A percentile compares a stretch with the other conserved stretches of the same genome.
Conservation (phyloP, 1,284 basidiomycete genomes). For the Ceratobasidium sp. region DNA sequence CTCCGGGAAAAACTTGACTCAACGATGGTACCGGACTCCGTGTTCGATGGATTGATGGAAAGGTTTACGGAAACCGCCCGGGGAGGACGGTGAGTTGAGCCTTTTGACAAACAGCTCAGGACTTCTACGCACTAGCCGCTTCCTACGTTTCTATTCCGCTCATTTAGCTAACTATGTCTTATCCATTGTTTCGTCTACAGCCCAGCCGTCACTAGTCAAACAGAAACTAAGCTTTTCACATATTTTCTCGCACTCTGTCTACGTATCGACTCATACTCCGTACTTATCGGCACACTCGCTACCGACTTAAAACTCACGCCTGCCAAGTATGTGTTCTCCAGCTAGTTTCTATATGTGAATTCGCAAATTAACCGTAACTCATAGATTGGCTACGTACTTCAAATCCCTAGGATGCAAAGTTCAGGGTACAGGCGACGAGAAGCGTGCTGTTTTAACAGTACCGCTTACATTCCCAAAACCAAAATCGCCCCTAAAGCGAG, state of each 20-base stretch:
- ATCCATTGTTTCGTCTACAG: constrained; percentile 58
- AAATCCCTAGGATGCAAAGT: constrained; percentile 41
- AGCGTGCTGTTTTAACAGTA: constrained; percentile 20
- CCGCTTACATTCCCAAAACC: constrained; percentile 39
- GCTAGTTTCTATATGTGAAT: neutral
- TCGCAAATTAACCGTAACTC: no score
- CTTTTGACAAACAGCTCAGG: neutral
- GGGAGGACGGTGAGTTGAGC: constrained; percentile 68
- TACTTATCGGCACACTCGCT: constrained; percentile 4
- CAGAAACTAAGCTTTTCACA: constrained; percentile 77
- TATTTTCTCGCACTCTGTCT: constrained; percentile 86
- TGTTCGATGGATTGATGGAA: constrained; percentile 80
- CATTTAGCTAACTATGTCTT: neutral
- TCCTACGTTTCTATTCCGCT: constrained; percentile 6
- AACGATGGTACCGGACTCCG: constrained; percentile 66
- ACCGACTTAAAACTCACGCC: constrained; percentile 29
- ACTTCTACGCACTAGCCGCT: constrained; percentile 30
- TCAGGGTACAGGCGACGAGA: constrained; percentile 41
- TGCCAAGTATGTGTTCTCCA: constrained; percentile 19
- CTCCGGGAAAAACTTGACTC: constrained; percentile 69
- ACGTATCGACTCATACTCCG: constrained; percentile 68
- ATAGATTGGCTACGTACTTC: constrained; percentile 37
- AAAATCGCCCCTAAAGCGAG: constrained; percentile 13
- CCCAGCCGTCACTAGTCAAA: constrained; percentile 75
- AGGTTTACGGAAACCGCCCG: constrained; percentile 82